Evolutionary conservation across 805 yeast species (phyloP).

Genomic region (Saturnispora kantuleensis): DNA sequence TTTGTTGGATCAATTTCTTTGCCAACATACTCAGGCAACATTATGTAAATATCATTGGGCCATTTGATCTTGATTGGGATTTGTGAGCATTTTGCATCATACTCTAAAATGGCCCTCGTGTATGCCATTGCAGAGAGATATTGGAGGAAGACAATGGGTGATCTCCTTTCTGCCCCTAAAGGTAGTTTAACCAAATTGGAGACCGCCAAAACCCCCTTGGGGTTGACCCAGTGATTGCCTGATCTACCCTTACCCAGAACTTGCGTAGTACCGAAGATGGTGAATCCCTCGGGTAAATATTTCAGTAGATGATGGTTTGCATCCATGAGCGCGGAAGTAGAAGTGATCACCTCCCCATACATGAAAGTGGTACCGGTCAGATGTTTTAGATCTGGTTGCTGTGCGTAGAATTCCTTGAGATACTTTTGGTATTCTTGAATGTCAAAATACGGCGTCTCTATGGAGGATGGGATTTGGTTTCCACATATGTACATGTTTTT

Average conservation of each 20-base stretch:
- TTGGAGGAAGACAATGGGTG: constrained; percentile 73
- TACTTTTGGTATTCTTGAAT: constrained; percentile 42
- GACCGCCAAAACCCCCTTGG: constrained; percentile 81
- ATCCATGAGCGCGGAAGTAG: constrained; percentile 75
- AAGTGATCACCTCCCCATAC: constrained; percentile 84
- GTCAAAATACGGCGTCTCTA: constrained; percentile 66
- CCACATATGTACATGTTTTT: constrained; percentile 46
- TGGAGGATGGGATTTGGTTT: constrained; percentile 34
- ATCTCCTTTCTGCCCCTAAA: constrained; percentile 27
- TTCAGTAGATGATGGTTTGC: constrained; percentile 51
- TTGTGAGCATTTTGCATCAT: constrained; percentile 45
- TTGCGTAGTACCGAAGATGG: constrained; percentile 70
- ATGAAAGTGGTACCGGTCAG: constrained; percentile 53
- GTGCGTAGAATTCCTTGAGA: constrained; percentile 28
- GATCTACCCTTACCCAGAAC: constrained; percentile 92
- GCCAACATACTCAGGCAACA: constrained; percentile 50
- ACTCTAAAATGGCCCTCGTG: constrained; percentile 61
- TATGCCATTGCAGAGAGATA: constrained; percentile 77
- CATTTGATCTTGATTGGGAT: constrained; percentile 81
- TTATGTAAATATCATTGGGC: constrained; percentile 90
- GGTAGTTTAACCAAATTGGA: constrained; percentile 63
- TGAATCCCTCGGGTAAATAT: constrained; percentile 59
- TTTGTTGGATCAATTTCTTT: constrained; percentile 16
- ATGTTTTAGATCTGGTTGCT: constrained; percentile 15
- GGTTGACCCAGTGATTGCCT: constrained; percentile 91